Conservation (phyloP, 331 rosid species). For the Phaseolus coccineus region DNA sequence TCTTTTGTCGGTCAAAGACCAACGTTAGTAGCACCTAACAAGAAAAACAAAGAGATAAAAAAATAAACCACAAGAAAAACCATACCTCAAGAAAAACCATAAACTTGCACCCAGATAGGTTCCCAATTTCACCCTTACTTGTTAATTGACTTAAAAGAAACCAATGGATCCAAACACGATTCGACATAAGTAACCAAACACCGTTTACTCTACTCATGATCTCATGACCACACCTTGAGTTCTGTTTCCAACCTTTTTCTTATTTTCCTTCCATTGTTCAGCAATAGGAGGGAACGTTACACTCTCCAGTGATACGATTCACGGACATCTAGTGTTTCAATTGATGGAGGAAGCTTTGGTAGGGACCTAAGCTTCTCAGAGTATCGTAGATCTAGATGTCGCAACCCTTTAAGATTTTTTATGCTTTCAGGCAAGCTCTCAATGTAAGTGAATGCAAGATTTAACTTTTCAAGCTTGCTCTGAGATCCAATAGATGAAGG, state of each 20-base stretch:
- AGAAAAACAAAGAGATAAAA: no score
- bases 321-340: conserved; percentile 21
- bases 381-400: neutral
- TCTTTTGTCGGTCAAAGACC: no score
- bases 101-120: no score
- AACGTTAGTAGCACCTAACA: no score
- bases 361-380: conserved; percentile 35
- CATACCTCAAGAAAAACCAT: no score
- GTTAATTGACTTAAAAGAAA: no score
- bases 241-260: neutral
- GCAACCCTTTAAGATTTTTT: conserved; percentile 19
- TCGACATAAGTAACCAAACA: no score
- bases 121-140: no score
- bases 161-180: no score
- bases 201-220: no score
- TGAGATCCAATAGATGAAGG: conserved; percentile 31
- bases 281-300: conserved; percentile 11
- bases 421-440: conserved; percentile 30
- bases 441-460: neutral
- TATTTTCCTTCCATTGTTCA: conserved; percentile 29
- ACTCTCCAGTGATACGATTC: conserved; percentile 18
- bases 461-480: conserved; percentile 2
- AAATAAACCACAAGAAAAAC: no score
- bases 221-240: no score
- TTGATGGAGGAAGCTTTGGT: conserved; percentile 33